These are phyloP conservation scores for Tulasnella sp. DNA, from an alignment of 768 basidiomycete genomes.

Conservation along the genomic window DNA sequence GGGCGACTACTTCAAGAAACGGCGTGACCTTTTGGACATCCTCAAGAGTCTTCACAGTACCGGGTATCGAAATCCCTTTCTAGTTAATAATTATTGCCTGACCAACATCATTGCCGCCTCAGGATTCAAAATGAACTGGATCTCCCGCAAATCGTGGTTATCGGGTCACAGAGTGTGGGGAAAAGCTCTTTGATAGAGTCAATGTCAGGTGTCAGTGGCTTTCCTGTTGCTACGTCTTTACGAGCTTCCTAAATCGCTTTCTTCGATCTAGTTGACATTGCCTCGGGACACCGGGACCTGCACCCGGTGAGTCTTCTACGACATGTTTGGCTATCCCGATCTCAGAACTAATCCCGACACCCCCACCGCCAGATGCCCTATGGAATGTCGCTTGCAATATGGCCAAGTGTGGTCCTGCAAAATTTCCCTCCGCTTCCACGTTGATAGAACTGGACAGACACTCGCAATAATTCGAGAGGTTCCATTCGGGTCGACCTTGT, in stretches of 20 bases:
- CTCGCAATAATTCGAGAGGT: constrained; percentile 20
- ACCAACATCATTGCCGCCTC: not conserved
- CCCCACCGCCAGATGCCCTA: constrained; percentile 31
- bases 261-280: constrained; percentile 43
- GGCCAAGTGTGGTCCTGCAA: constrained; percentile 30
- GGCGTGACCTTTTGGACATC: constrained; percentile 11
- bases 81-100: not conserved
- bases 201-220: constrained; percentile 39
- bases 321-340: not conserved
- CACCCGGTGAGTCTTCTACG: constrained; percentile 44
- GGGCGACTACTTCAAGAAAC: not conserved
- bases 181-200: constrained; percentile 73
- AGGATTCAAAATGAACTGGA: constrained; percentile 44
- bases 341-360: constrained; percentile 1
- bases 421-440: constrained; percentile 31
- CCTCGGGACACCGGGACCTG: constrained; percentile 67
- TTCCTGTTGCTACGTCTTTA: not conserved
- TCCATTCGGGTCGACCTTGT: constrained; percentile 17
- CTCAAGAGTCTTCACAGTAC: constrained; percentile 11
- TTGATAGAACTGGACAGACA: constrained; percentile 24
- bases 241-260: too few relatives aligned
- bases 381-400: constrained; percentile 31
- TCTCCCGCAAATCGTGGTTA: constrained; percentile 63
- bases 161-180: constrained; percentile 65
- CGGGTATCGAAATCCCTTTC: not conserved